Percentiles rank a stretch among this genome's conserved stretches.
phyloP scores from a whole-genome alignment of 306 rosid genomes.

The Cicer judaicum region DNA sequence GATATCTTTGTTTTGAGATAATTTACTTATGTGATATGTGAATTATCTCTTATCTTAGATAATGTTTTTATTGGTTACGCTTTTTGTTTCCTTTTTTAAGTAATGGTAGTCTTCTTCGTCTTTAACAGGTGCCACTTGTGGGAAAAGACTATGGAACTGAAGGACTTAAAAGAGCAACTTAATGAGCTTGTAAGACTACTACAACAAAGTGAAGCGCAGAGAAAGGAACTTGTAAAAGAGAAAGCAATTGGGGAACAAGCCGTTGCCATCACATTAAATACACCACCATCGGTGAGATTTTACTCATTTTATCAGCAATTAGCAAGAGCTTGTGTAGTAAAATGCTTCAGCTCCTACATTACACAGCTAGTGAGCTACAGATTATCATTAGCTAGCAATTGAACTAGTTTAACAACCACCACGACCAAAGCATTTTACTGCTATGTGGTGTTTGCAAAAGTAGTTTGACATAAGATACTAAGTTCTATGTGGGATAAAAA shows the following conservation, averaged over 20 bases:
- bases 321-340: constrained; percentile 32
- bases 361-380: constrained; percentile 20
- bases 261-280: constrained; percentile 50
- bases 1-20: constrained; percentile 3
- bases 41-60: constrained; percentile 21
- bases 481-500: background rate
- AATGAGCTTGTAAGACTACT: constrained; percentile 62
- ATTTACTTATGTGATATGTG: constrained; percentile 9
- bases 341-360: constrained; percentile 29
- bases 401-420: constrained; percentile 11
- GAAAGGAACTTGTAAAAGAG: constrained; percentile 67
- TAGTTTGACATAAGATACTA: constrained; percentile 26
- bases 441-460: background rate
- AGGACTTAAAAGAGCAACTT: constrained; percentile 77
- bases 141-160: constrained; percentile 73
- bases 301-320: constrained; percentile 33
- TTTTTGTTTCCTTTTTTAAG: constrained; percentile 40
- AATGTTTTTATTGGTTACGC: constrained; percentile 6
- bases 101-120: constrained; percentile 39
- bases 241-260: constrained; percentile 62
- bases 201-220: constrained; percentile 69
- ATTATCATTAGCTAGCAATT: constrained; percentile 26
- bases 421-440: background rate
- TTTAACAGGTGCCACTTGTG: constrained; percentile 71
- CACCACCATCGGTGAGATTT: constrained; percentile 64